Percentiles rank a stretch among this genome's conserved stretches.
phyloP scores from a whole-genome alignment of 2,329 filamentous ascomycete genomes.

The Fusarium pseudocircinatum region DNA sequence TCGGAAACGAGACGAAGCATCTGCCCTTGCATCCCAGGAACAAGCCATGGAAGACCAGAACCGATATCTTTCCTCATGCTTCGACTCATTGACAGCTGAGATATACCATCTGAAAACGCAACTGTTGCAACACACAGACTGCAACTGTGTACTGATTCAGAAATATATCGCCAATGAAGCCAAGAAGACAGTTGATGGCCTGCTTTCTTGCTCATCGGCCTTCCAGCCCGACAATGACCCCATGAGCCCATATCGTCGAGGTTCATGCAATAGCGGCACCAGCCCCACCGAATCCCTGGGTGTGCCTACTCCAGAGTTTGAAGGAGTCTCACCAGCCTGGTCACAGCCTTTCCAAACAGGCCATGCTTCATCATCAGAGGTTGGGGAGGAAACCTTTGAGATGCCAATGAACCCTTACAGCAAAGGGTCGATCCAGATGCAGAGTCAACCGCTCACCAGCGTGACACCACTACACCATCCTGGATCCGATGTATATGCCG shows the following conservation, averaged over 20 bases:
- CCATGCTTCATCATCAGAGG: constrained; percentile 31
- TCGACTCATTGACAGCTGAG: constrained; percentile 42
- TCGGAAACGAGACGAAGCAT: constrained; percentile 46
- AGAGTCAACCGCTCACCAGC: constrained; percentile 12
- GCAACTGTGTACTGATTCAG: constrained; percentile 46
- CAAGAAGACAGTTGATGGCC: constrained; percentile 42
- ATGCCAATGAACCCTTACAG: constrained; percentile 30
- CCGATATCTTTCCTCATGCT: constrained; percentile 42
- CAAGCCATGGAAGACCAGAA: constrained; percentile 45
- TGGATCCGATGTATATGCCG: constrained; percentile 24
- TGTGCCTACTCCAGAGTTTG: constrained; percentile 36
- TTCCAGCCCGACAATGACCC: constrained; percentile 25
- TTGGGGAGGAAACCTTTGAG: constrained; percentile 37
- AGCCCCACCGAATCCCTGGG: constrained; percentile 41
- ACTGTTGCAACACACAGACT: constrained; percentile 45
- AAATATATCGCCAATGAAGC: constrained; percentile 47
- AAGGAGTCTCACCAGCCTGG: constrained; percentile 34
- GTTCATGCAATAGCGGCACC: constrained; percentile 39
- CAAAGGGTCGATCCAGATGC: constrained; percentile 25
- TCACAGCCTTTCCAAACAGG: constrained; percentile 34
- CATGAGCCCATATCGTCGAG: constrained; percentile 29
- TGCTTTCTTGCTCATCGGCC: constrained; percentile 26
- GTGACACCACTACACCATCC: constrained; percentile 5
- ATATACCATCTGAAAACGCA: constrained; percentile 46
- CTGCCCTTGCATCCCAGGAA: constrained; percentile 43